These are phyloP conservation scores for Deinandra increscens DNA, from an alignment of 129 eudicot genomes.

Conservation along the genomic window DNA sequence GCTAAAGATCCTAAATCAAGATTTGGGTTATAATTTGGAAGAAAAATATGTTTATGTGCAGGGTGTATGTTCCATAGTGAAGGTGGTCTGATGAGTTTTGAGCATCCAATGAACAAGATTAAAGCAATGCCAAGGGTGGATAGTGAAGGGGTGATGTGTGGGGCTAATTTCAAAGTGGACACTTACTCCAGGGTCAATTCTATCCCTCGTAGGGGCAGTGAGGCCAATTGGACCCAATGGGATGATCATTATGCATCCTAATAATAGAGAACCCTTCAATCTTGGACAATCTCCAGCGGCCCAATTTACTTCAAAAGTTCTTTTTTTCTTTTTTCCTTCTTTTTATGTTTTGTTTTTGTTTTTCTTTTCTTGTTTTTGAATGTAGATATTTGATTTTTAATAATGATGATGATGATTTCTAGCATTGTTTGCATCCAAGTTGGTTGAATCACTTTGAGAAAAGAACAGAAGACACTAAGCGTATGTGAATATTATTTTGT, in stretches of 20 bases:
- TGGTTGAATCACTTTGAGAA: neutral
- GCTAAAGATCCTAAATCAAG: too few species aligned
- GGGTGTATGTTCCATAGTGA: conserved; percentile 97
- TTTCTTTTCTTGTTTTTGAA: conserved; percentile 15
- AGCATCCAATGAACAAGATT: conserved; percentile 95
- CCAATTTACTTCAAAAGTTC: too few species aligned
- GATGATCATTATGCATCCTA: conserved; percentile 32
- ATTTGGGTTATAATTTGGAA: too few species aligned
- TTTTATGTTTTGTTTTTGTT: neutral
- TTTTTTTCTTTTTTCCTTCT: neutral
- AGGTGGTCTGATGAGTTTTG: conserved; percentile 92
- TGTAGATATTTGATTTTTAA: conserved; percentile 27
- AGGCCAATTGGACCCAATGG: conserved; percentile 82
- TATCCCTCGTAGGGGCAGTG: conserved; percentile 88
- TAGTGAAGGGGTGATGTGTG: conserved; percentile 93
- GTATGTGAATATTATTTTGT: too few species aligned
- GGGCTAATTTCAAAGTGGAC: conserved; percentile 89
- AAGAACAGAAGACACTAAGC: too few species aligned
- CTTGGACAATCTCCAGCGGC: too few species aligned
- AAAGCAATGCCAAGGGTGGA: conserved; percentile 96
- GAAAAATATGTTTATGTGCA: conserved; percentile 19
- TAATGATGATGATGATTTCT: conserved; percentile 6
- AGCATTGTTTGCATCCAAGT: neutral
- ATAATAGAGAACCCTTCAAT: too few species aligned
- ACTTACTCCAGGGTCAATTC: conserved; percentile 63